Conservation (phyloP, 164 flowering plant genomes). For the Kingdonia uniflora region DNA sequence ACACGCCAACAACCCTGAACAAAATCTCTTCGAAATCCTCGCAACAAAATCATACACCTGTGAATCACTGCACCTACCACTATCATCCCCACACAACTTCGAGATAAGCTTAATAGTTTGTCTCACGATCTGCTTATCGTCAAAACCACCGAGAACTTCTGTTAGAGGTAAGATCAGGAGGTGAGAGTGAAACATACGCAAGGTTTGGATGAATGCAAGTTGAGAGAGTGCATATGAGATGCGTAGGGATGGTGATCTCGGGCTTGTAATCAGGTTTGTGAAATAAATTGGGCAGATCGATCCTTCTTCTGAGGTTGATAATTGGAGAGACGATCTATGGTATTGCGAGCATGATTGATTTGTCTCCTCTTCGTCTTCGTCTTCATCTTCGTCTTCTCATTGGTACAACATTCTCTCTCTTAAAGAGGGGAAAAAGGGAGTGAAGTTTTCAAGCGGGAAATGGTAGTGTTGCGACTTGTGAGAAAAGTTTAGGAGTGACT, state of each 20-base stretch:
- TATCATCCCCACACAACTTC: slow-evolving; percentile 26
- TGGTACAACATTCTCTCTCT: too few species aligned
- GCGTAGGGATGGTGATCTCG: slow-evolving; percentile 61
- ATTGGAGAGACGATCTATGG: slow-evolving; percentile 44
- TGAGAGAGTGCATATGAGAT: slow-evolving; percentile 86
- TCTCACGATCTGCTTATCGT: slow-evolving; percentile 57
- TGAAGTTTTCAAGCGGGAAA: too few species aligned
- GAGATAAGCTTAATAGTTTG: slow-evolving; percentile 36
- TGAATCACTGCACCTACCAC: too few species aligned
- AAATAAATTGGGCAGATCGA: slow-evolving; percentile 74
- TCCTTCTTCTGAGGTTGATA: slow-evolving; percentile 53
- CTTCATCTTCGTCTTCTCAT: too few species aligned
- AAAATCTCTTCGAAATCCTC: slow-evolving; percentile 37
- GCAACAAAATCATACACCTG: slow-evolving; percentile 36
- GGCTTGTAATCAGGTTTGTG: slow-evolving; percentile 58
- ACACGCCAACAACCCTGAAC: slow-evolving; percentile 50
- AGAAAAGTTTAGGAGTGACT: too few species aligned
- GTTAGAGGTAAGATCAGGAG: slow-evolving; percentile 62
- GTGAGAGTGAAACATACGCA: slow-evolving; percentile 51
- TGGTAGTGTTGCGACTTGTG: too few species aligned
- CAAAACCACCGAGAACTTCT: slow-evolving; percentile 36
- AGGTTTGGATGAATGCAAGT: slow-evolving; percentile 39
- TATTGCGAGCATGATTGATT: slow-evolving; percentile 54
- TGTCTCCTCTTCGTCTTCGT: slow-evolving; percentile 8
- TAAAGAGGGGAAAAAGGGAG: too few species aligned